These are phyloP conservation scores for Alternaria triticimaculans DNA, from an alignment of 2,329 filamentous ascomycete genomes.

Conservation along the genomic window DNA sequence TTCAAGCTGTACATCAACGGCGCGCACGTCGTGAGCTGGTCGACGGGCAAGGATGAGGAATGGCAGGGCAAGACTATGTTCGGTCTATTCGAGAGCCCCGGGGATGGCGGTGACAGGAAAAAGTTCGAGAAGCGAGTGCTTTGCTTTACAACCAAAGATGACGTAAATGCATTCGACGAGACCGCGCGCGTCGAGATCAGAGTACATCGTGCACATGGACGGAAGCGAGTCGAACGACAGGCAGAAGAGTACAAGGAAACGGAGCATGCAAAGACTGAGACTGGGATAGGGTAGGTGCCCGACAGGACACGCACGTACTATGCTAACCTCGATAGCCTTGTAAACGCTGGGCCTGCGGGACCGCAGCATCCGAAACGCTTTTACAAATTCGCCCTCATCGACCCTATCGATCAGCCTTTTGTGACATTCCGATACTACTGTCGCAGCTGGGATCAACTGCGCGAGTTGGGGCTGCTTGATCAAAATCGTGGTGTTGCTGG, in stretches of 20 bases:
- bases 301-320: neutral
- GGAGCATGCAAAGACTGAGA: constrained; percentile 20
- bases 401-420: constrained; percentile 57
- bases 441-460: constrained; percentile 39
- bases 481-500: constrained; percentile 14
- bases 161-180: constrained; percentile 27
- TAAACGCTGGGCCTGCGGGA: constrained; percentile 48
- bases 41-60: constrained; percentile 49
- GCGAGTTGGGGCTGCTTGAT: constrained; percentile 29
- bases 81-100: constrained; percentile 48
- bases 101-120: constrained; percentile 35
- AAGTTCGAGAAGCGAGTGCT: constrained; percentile 52
- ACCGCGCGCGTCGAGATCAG: constrained; percentile 50
- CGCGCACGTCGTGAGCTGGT: constrained; percentile 52
- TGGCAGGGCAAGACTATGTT: constrained; percentile 56
- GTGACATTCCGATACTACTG: constrained; percentile 54
- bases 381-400: constrained; percentile 59
- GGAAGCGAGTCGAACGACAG: constrained; percentile 46
- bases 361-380: constrained; percentile 51
- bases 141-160: constrained; percentile 41
- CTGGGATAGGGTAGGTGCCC: constrained; percentile 40
- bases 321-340: constrained; percentile 39
- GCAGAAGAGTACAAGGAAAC: constrained; percentile 33
- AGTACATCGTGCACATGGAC: constrained; percentile 50
- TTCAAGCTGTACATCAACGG: constrained; percentile 56